Percentiles rank a stretch among this genome's conserved stretches.
Conservation (phyloP, 805 yeast species). For the Millerago galiae region DNA sequence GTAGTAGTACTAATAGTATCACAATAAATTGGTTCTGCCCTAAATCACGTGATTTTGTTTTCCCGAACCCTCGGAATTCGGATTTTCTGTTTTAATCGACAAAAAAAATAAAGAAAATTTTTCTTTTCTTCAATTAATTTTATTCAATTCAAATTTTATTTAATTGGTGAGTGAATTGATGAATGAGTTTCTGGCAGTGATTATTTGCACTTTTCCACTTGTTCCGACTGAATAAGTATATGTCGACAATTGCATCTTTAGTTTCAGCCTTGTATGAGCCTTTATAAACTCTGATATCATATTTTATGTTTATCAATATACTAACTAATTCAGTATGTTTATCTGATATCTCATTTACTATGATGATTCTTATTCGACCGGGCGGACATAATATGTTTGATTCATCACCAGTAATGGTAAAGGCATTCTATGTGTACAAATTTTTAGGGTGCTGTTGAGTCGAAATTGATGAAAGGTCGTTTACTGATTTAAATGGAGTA, state of each 20-base stretch:
- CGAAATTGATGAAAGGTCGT: constrained; percentile 45
- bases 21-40: no score
- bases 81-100: no score
- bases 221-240: constrained; percentile 50
- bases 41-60: no score
- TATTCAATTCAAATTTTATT: no score
- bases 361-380: constrained; percentile 34
- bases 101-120: no score
- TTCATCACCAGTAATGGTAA: constrained; percentile 36
- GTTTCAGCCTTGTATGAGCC: constrained; percentile 61
- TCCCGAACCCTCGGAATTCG: no score
- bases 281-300: neutral
- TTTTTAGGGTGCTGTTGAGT: constrained; percentile 34
- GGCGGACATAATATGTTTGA: constrained; percentile 40
- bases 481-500: constrained; percentile 7
- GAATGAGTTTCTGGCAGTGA: constrained; percentile 5
- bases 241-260: constrained; percentile 51
- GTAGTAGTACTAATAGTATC: no score
- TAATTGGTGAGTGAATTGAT: no score
- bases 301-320: neutral
- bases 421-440: constrained; percentile 47
- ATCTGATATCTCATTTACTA: neutral
- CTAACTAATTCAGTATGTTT: constrained; percentile 1
- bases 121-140: no score
- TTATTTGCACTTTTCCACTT: constrained; percentile 35